Percentiles rank a stretch among this genome's conserved stretches.
Evolutionary conservation across 2,329 filamentous ascomycete species (phyloP).

Genomic region (Cladorrhinum sp.): DNA sequence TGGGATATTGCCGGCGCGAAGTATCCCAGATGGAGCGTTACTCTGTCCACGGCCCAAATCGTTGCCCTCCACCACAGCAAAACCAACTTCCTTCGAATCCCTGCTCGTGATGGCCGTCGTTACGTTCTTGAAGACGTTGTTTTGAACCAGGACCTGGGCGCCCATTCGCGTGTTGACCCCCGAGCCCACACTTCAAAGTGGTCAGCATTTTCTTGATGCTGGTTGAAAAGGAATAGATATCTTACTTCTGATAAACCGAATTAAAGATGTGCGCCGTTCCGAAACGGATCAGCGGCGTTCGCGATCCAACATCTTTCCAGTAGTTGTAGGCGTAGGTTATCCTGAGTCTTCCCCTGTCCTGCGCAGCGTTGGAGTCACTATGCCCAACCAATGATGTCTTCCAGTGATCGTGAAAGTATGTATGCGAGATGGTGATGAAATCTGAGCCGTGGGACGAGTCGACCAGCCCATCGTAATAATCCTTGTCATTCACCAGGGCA

Average conservation of each 20-base stretch:
- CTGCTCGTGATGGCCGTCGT: slow-evolving; percentile 36
- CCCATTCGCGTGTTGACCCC: slow-evolving; percentile 56
- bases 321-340: slow-evolving; percentile 67
- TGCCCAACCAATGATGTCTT: slow-evolving; percentile 61
- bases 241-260: slow-evolving; percentile 24
- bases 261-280: slow-evolving; percentile 58
- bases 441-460: slow-evolving; percentile 63
- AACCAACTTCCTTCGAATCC: slow-evolving; percentile 41
- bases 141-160: slow-evolving; percentile 59
- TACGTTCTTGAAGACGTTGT: slow-evolving; percentile 46
- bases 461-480: slow-evolving; percentile 66
- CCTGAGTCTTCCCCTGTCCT: slow-evolving; percentile 60
- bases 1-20: neutral
- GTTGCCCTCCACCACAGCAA: slow-evolving; percentile 39
- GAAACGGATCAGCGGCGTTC: slow-evolving; percentile 61
- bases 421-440: slow-evolving; percentile 52
- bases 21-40: slow-evolving; percentile 43
- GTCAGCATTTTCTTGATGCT: neutral
- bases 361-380: slow-evolving; percentile 53
- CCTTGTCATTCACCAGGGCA: slow-evolving; percentile 58
- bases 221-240: too few species aligned
- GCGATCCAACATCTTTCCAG: slow-evolving; percentile 62
- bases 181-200: slow-evolving; percentile 34
- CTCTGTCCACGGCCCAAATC: slow-evolving; percentile 44
- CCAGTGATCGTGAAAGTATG: slow-evolving; percentile 41